phyloP scores from a whole-genome alignment of 345 rosid genomes.

The Lenwebbia sp. region DNA sequence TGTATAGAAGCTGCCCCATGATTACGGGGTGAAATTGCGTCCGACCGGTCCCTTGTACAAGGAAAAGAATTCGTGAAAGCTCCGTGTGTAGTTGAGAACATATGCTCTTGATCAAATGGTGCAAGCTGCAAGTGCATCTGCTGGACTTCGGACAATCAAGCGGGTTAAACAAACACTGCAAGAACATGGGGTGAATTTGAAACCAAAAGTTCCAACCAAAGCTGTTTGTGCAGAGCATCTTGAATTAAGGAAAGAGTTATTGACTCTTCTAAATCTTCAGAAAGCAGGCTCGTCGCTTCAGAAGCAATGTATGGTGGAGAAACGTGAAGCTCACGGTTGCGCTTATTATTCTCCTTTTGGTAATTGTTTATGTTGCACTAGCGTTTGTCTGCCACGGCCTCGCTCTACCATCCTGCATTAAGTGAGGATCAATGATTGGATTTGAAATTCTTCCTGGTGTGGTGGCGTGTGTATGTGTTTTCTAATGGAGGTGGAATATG shows the following conservation, averaged over 20 bases:
- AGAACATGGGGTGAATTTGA: conserved; percentile 90
- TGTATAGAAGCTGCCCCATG: conserved; percentile 38
- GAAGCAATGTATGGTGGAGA: no score
- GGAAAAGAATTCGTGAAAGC: conserved; percentile 20
- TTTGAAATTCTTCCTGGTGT: no score
- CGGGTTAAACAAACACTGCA: conserved; percentile 83
- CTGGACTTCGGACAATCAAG: conserved; percentile 86
- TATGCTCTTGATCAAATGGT: conserved; percentile 98
- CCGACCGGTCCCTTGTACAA: conserved; percentile 14
- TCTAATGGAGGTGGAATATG: no score
- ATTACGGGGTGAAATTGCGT: conserved; percentile 21
- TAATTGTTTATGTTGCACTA: no score
- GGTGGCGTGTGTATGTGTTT: no score
- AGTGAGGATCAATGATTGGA: no score
- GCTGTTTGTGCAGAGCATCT: conserved; percentile 97
- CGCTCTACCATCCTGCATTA: no score
- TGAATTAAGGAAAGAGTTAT: conserved; percentile 81
- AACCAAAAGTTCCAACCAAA: conserved; percentile 92
- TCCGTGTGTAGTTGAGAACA: conserved; percentile 72
- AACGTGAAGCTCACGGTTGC: no score
- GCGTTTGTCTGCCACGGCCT: no score
- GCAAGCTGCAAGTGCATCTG: conserved; percentile 89
- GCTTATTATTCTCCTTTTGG: no score
- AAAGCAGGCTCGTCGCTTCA: no score
- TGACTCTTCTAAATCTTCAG: conserved; percentile 79